Base-by-base conservation (phyloP, 257 asterid genomes). In the Primulina huaijiensis region DNA sequence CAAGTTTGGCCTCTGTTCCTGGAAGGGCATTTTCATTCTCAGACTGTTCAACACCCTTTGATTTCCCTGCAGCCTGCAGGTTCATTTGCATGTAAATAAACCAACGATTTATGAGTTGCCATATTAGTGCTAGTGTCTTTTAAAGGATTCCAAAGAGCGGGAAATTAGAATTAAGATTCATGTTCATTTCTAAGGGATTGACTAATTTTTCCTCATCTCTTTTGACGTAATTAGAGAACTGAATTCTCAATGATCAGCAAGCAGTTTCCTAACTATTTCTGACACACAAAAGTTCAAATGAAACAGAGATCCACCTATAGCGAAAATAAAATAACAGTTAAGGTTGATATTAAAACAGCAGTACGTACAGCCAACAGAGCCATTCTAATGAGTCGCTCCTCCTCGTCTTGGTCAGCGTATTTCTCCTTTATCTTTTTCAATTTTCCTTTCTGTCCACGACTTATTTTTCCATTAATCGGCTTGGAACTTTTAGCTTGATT, bases 331-430 rank as follows among this genome's bases (percentile, higher is more conserved):
- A 23, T 46, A 61, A 69, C 12, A 46, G 21, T 62, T 56, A 62
- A 53, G 73, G 35, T 55, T 11, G 57, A 62, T 19, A 52, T 69
- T 63, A 6, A 68, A 2, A 0, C 46, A 63, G 65, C 43, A 75
- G 70, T 73, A 84, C 92, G 80, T 84, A 93, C 97, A 38, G 87
- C 96, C 78, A 94, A 80, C 66, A 90, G 83, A 66, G 96, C 84
- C 83, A 91, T 94, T 72, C 96, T 86, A 71, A 94, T 89, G 76
- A 76, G 84, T 63, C 97, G 87, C 81, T 94, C 97, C 81, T 91
- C 96, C 78, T 90, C 99, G 79, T 94, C 99, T 81, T 94, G 99
- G 74, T 94, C 96, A 38, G 97, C 99, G 75, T 94, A 94, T 82
- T 94, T 94, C 82, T 90, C 99, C 82, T 91, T 94, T 73, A 94